Evolutionary conservation across 192 early-diverging fungal genomes (phyloP), one percentile per base, ranked within the genome.

Genomic region (Linnemannia zychae): DNA sequence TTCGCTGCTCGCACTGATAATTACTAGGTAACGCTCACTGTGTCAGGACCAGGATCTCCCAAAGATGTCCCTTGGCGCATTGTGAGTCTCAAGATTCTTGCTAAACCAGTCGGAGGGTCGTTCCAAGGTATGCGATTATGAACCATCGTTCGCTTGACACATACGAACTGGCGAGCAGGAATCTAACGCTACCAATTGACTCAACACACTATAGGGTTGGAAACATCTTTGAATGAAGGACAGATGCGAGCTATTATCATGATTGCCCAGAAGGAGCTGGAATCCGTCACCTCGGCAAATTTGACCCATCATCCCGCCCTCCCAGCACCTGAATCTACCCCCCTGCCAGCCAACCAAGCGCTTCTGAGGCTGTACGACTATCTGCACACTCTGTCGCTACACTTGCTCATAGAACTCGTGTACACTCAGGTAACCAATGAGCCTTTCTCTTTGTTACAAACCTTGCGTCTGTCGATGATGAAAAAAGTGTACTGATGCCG

Each of bases 321-420:
- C 18, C 31, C 85, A n/a, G 47, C 34, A 11, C 16, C 77, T 34
- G 71, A 74, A 37, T 20, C 48, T 24, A 44, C 50, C 20, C 67
- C 36, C 17, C 53, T 67, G 15, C 69, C 87, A 0, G 78, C 82
- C 11, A 89, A 90, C 40, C 90, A 93, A 17, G 93, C 94, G 34
- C 90, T 97, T 34, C 90, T 94, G 4, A 90, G 89, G 44, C 84
- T 97, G 44, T 96, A 96, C 73, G 93, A 95, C 75, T 95, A 94
- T 87, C 66, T 97, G 71, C 94, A 96, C 52, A 87, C 88, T 44
- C 90, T 94, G 28, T 90, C 92, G 50, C 87, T 94, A 20, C 93
- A 91, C 12, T 87, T 94, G 31, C 90, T 94, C 74, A 84, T 96
- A 15, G 95, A 96, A 53, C 89, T 93, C 13, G 79, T 97, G n/a